Conservation (phyloP, 345 rosid species). For the Eucalyptus marginata region DNA sequence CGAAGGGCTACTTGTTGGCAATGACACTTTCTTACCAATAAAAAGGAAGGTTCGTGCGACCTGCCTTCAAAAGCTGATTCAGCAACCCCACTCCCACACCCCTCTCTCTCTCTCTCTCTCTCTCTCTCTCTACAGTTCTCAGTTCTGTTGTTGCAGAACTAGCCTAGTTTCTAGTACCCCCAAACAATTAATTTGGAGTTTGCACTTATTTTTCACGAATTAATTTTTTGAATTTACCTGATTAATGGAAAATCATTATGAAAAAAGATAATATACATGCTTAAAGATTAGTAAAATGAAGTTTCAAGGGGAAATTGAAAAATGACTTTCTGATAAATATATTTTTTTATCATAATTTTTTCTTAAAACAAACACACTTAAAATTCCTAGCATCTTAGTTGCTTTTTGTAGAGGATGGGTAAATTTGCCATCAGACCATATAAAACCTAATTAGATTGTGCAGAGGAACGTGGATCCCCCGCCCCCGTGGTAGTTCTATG, state of each 20-base stretch:
- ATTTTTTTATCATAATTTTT: accelerated
- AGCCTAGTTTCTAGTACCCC: not conserved
- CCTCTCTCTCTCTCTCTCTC: not conserved
- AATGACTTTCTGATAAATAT: not conserved
- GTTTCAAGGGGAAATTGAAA: not conserved
- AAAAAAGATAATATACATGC: not conserved
- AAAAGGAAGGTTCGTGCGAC: not conserved
- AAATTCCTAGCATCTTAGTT: not conserved
- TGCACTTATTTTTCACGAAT: not conserved
- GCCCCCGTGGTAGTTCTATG: not conserved
- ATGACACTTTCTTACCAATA: not conserved
- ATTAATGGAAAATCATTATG: too few species aligned
- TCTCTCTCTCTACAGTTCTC: not conserved
- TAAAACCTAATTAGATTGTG: not conserved
- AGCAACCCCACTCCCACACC: not conserved
- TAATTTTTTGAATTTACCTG: not conserved
- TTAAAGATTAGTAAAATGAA: not conserved
- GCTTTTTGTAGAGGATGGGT: not conserved
- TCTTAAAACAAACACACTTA: not conserved
- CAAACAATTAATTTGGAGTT: too few species aligned
- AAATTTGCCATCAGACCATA: not conserved
- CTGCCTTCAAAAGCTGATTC: not conserved
- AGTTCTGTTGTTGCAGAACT: not conserved
- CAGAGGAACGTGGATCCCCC: not conserved
- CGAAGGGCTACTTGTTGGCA: not conserved